Evolutionary conservation across 768 basidiomycete species (phyloP), one percentile per base, ranked within the genome.

Genomic region (Chalciporus chontae): DNA sequence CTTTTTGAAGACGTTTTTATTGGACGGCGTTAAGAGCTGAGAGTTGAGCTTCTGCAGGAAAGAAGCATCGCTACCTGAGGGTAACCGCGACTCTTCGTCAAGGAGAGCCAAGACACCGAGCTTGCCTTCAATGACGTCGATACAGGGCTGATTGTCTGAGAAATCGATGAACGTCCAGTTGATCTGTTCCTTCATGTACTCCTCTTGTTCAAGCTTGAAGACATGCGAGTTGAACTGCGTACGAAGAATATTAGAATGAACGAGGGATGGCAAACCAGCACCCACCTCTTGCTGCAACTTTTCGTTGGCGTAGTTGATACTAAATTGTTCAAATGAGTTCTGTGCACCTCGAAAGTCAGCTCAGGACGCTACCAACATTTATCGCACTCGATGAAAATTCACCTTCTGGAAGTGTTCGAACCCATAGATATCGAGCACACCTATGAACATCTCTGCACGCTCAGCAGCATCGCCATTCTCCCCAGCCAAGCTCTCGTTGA

Each of bases 161-260:
- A 96, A 99, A 62, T 98, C 95, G 67, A 99, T 99, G 71, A 98
- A 98, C 8, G 90, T 97, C 96, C 96, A 99, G 67, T 96, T 93
- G 66, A 99, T 99, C 69, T 96, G 79, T 66, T 99, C 96, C 56
- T 95, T 91, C 45, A 98, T 84, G 64, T 99, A 99, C 71, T 99
- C 96, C 67, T 98, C 96, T 74, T 99, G 96, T 66, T 99, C 96
- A 37, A 99, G 83, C 76, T 98, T 94, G 81, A 93, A 94, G 43
- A 99, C 96, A 65, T 99, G 96, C 1, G 95, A 96, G 61, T 98
- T 98, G 75, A 99, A 99, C 90, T 96, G 56, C 7, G 50, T 41
- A 38, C 48, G 9, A 34, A 29, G 29, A 47, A 10, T 3, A 46
- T 67, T 40, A 66, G 47, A 59, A 41, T 5, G 37, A 27, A 11